Percentiles rank a stretch among this genome's conserved stretches.
phyloP scores from a whole-genome alignment of 2,329 filamentous ascomycete genomes.

The Chaetomiaceae sp. region DNA sequence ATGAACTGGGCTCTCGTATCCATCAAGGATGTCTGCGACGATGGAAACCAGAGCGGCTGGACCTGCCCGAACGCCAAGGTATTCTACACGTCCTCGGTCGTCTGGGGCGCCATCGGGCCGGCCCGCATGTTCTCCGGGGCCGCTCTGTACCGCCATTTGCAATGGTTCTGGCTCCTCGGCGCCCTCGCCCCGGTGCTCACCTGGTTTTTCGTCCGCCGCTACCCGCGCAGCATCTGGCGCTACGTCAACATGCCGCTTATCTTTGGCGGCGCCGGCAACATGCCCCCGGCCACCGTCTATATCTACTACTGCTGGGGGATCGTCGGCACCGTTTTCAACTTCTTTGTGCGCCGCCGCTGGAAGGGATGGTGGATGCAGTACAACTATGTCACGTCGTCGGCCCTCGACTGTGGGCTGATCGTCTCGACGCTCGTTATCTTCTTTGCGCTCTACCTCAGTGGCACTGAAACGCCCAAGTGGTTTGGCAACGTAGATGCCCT shows the following conservation, averaged over 20 bases:
- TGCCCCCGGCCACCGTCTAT: constrained; percentile 64
- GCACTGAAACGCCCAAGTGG: constrained; percentile 51
- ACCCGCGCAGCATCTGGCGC: constrained; percentile 54
- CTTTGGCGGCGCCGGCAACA: constrained; percentile 56
- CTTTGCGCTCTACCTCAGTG: constrained; percentile 58
- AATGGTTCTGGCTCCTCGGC: constrained; percentile 68
- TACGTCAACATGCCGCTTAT: constrained; percentile 65
- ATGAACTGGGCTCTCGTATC: constrained; percentile 59
- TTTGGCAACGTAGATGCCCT: constrained; percentile 50
- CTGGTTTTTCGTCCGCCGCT: constrained; percentile 56
- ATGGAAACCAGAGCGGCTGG: constrained; percentile 49
- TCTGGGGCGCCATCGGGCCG: constrained; percentile 70
- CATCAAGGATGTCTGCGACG: constrained; percentile 57
- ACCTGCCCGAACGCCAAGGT: constrained; percentile 49
- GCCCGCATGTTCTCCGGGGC: constrained; percentile 60
- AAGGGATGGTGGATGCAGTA: constrained; percentile 72
- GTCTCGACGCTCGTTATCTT: constrained; percentile 64
- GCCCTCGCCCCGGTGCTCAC: constrained; percentile 56
- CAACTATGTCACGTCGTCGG: constrained; percentile 69
- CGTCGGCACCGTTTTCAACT: constrained; percentile 64
- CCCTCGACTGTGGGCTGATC: constrained; percentile 61
- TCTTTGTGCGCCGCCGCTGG: constrained; percentile 56
- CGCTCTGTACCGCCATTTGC: constrained; percentile 56
- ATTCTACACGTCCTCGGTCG: constrained; percentile 62
- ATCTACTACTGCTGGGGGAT: constrained; percentile 67